Percentiles rank a stretch among this genome's conserved stretches.
These are phyloP conservation scores for Suillus americanus DNA, from an alignment of 768 basidiomycete genomes.

Conservation along the genomic window DNA sequence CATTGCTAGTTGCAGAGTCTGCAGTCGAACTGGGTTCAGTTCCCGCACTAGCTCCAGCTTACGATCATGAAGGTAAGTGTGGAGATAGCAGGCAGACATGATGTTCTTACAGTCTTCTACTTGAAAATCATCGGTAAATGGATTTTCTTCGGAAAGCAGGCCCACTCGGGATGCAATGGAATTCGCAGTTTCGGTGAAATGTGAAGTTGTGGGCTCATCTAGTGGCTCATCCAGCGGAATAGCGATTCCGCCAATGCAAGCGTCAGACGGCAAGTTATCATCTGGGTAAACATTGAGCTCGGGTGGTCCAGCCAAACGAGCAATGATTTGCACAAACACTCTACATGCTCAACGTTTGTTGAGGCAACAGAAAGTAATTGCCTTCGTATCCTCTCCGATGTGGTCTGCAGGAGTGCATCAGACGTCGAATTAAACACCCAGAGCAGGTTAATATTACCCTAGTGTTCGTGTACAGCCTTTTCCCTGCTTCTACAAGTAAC, in stretches of 20 bases:
- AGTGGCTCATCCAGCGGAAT: neutral
- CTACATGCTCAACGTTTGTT: neutral
- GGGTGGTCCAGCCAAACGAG: neutral
- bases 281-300: neutral
- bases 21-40: neutral
- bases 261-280: neutral
- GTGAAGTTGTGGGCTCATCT: neutral
- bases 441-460: slow-evolving; percentile 5
- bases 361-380: slow-evolving; percentile 9
- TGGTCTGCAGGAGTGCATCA: slow-evolving; percentile 6
- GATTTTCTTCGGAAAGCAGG: neutral
- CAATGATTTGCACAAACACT: slow-evolving; percentile 3
- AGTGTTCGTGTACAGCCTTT: slow-evolving; percentile 7
- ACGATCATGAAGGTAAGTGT: neutral
- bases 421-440: neutral
- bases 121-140: neutral
- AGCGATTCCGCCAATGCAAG: neutral
- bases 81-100: neutral
- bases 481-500: slow-evolving; percentile 8
- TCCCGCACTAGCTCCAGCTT: neutral
- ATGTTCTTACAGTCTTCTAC: neutral
- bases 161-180: neutral
- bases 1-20: neutral
- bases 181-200: neutral
- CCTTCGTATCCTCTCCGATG: slow-evolving; percentile 14